Evolutionary conservation across 345 rosid species (phyloP).

Genomic region (Pugionium dolabratum): DNA sequence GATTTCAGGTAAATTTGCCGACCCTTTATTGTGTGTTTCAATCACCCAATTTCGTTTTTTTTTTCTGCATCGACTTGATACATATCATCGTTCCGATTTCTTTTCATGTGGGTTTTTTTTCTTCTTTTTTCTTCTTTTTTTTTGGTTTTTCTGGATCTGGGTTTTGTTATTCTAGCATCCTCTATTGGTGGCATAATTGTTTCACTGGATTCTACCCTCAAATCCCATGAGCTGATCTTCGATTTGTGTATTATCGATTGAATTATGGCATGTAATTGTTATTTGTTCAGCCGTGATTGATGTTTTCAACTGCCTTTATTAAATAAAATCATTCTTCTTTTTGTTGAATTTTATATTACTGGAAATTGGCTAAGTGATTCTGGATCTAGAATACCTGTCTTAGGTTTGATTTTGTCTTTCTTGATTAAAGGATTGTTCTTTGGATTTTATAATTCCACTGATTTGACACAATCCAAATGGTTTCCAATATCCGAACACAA

Average conservation of each 20-base stretch:
- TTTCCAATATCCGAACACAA: background rate
- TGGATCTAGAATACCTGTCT: constrained; percentile 25
- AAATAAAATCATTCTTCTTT: background rate
- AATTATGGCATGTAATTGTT: background rate
- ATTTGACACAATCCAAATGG: background rate
- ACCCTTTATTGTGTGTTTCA: background rate
- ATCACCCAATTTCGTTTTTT: background rate
- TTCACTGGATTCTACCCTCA: too few relatives aligned
- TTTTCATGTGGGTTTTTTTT: background rate
- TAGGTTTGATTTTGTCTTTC: constrained; percentile 21
- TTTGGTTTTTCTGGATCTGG: background rate
- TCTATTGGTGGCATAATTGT: too few relatives aligned
- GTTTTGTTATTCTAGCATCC: too few relatives aligned
- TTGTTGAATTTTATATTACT: constrained; percentile 15
- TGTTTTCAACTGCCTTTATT: background rate
- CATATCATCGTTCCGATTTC: background rate
- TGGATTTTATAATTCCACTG: background rate
- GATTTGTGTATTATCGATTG: too few relatives aligned
- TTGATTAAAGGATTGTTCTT: background rate
- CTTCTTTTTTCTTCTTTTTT: too few relatives aligned
- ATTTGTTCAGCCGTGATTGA: constrained; percentile 2
- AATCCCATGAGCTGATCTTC: too few relatives aligned
- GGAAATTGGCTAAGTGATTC: constrained; percentile 16
- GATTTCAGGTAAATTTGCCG: constrained; percentile 4
- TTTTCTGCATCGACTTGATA: background rate